phyloP scores from a whole-genome alignment of 352 stramenopile species.

The Phytophthora crassamura region DNA sequence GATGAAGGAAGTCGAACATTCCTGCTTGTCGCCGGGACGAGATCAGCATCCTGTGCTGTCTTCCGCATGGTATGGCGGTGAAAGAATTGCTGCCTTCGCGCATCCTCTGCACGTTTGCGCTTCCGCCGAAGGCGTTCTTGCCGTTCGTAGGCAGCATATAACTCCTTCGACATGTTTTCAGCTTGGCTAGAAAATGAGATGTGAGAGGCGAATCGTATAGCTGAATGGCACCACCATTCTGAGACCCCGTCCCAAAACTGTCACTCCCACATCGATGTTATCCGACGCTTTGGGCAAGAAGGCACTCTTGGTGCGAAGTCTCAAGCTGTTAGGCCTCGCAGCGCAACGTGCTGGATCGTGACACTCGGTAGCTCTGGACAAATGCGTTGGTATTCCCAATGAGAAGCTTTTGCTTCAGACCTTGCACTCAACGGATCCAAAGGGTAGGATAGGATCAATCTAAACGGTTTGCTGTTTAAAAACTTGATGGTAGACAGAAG shows the following conservation, averaged over 20 bases:
- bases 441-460: too few species aligned
- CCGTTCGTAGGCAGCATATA: slow-evolving; percentile 6
- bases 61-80: slow-evolving; percentile 7
- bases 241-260: too few species aligned
- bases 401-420: slow-evolving; percentile 59
- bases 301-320: neutral
- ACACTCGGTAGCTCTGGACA: slow-evolving; percentile 20
- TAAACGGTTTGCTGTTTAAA: too few species aligned
- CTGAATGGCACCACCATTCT: neutral
- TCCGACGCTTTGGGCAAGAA: too few species aligned
- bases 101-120: slow-evolving; percentile 6
- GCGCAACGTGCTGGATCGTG: neutral
- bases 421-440: too few species aligned
- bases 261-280: too few species aligned
- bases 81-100: neutral
- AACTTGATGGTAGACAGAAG: too few species aligned
- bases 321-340: neutral
- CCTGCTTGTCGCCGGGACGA: too few species aligned
- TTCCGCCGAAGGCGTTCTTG: slow-evolving; percentile 6
- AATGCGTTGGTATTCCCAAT: slow-evolving; percentile 61
- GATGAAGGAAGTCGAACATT: neutral
- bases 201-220: neutral
- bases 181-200: neutral
- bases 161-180: slow-evolving; percentile 2
- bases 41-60: neutral